Evolutionary conservation across 225 moss, liverwort and hornwort genomes (phyloP).

Genomic region (Takakia lepidozioides): DNA sequence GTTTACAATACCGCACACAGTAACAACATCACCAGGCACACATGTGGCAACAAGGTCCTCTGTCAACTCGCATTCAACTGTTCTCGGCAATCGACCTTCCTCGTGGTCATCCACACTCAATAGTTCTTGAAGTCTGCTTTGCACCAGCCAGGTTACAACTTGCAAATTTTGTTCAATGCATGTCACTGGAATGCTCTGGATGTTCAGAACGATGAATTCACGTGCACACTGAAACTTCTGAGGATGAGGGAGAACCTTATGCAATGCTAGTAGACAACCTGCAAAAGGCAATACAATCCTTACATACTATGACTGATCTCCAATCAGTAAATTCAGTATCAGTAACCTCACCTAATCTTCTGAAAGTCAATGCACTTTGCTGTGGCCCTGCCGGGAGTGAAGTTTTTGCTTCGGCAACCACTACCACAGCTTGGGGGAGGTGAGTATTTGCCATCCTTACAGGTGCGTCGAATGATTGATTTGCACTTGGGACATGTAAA

Average conservation of each 20-base stretch:
- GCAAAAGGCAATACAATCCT: neutral
- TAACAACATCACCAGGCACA: slow-evolving; percentile 88
- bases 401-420: slow-evolving; percentile 82
- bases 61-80: slow-evolving; percentile 84
- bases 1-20: slow-evolving; percentile 87
- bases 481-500: slow-evolving; percentile 87
- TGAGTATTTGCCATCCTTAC: slow-evolving; percentile 75
- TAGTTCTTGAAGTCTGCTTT: slow-evolving; percentile 77
- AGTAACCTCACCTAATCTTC: slow-evolving; percentile 58
- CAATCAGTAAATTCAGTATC: neutral
- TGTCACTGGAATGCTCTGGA: too few species aligned
- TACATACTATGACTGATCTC: too few species aligned
- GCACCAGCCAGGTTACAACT: too few species aligned
- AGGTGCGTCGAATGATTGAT: slow-evolving; percentile 53
- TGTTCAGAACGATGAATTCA: too few species aligned
- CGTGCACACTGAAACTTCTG: too few species aligned
- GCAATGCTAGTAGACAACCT: too few species aligned
- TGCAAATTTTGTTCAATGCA: too few species aligned
- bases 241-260: too few species aligned
- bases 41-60: slow-evolving; percentile 90
- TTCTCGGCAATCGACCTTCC: slow-evolving; percentile 94
- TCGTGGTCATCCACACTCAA: slow-evolving; percentile 60
- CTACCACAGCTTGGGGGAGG: slow-evolving; percentile 77
- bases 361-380: slow-evolving; percentile 81
- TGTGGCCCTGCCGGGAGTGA: slow-evolving; percentile 53